These are phyloP conservation scores for Trichosporon sp. DNA, from an alignment of 1,284 basidiomycete genomes.

Conservation along the genomic window DNA sequence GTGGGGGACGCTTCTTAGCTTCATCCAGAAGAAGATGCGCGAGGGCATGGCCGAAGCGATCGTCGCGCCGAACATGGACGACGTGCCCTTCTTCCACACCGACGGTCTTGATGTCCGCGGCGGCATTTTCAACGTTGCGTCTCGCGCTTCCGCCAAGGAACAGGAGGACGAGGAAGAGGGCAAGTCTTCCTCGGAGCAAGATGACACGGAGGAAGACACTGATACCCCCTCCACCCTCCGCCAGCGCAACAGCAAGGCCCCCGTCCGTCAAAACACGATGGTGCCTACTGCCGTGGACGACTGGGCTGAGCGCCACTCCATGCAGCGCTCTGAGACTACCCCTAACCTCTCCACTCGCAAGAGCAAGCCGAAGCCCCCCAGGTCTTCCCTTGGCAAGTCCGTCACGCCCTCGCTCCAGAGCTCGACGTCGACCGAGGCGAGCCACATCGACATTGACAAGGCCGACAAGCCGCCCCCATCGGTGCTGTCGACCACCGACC, in stretches of 20 bases:
- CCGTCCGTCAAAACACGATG: neutral
- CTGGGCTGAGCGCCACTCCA: constrained; percentile 13
- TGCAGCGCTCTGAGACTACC: constrained; percentile 27
- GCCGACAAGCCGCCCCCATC: constrained; percentile 1
- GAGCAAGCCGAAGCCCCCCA: neutral
- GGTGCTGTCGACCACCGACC: constrained; percentile 1
- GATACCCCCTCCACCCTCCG: neutral
- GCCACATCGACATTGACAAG: neutral
- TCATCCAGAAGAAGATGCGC: constrained; percentile 83
- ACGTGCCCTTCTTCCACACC: constrained; percentile 92
- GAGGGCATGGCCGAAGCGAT: constrained; percentile 93
- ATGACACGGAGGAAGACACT: neutral
- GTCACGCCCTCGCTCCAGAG: constrained; percentile 1
- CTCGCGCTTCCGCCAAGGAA: constrained; percentile 38
- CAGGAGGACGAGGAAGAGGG: neutral
- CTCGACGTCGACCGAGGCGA: neutral
- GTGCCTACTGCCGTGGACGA: neutral
- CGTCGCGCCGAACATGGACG: constrained; percentile 96
- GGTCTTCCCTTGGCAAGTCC: neutral
- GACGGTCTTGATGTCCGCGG: constrained; percentile 68
- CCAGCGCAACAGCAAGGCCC: neutral
- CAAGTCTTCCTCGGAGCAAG: neutral
- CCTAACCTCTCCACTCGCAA: constrained; percentile 19
- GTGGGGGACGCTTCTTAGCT: constrained; percentile 74
- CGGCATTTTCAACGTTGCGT: constrained; percentile 84